Evolutionary conservation across 2,329 filamentous ascomycete genomes (phyloP).

Genomic region (Curvularia lunata): DNA sequence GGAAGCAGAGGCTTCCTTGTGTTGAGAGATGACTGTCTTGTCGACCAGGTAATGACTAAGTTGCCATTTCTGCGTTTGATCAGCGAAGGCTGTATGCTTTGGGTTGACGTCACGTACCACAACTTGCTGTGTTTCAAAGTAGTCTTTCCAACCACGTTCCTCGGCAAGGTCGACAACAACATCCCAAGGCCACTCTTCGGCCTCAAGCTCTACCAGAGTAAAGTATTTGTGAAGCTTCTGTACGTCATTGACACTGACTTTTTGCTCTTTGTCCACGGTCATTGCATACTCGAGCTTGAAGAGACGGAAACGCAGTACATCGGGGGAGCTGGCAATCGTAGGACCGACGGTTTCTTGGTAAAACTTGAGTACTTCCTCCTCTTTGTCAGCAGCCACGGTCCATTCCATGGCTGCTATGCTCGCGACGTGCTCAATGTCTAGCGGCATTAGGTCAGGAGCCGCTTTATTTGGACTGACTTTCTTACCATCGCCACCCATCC

Average conservation of each 20-base stretch:
- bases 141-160: slow-evolving; percentile 18
- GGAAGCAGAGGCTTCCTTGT: not conserved
- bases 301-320: slow-evolving; percentile 23
- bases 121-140: slow-evolving; percentile 19
- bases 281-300: slow-evolving; percentile 23
- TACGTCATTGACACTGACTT: slow-evolving; percentile 12
- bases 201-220: slow-evolving; percentile 21
- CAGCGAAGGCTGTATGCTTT: not conserved
- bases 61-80: slow-evolving; percentile 25
- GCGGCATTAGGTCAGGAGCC: slow-evolving; percentile 4
- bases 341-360: slow-evolving; percentile 17
- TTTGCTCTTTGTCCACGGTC: slow-evolving; percentile 6
- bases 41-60: slow-evolving; percentile 20
- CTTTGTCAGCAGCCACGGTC: slow-evolving; percentile 10
- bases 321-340: slow-evolving; percentile 15
- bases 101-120: slow-evolving; percentile 17
- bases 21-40: not conserved
- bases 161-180: slow-evolving; percentile 24
- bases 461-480: slow-evolving; percentile 6
- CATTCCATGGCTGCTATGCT: slow-evolving; percentile 27
- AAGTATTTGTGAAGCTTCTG: slow-evolving; percentile 18
- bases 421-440: slow-evolving; percentile 21
- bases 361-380: slow-evolving; percentile 20
- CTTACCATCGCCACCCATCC: slow-evolving; percentile 14
- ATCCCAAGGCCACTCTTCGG: slow-evolving; percentile 29